Evolutionary conservation across 2,329 filamentous ascomycete species (phyloP).

Genomic region (Boeremia exigua): DNA sequence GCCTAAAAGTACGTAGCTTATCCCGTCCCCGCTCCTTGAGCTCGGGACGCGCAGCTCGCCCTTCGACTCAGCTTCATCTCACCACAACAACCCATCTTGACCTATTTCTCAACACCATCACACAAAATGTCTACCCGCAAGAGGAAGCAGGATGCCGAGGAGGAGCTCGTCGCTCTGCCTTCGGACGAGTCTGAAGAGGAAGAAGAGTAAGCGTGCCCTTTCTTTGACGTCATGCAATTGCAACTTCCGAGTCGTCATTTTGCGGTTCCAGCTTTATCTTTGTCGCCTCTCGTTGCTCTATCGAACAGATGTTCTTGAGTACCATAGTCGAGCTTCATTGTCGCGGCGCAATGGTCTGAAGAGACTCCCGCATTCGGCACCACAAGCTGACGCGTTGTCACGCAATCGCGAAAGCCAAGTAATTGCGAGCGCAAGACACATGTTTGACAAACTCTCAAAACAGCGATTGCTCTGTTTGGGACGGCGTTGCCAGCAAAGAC

Average conservation of each 20-base stretch:
- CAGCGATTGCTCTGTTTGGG: not conserved
- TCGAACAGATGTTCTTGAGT: slow-evolving; percentile 19
- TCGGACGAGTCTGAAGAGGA: slow-evolving; percentile 53
- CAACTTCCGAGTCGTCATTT: slow-evolving; percentile 26
- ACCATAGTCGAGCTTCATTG: slow-evolving; percentile 3
- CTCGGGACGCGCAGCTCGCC: slow-evolving; percentile 25
- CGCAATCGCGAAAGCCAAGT: not conserved
- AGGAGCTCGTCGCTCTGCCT: slow-evolving; percentile 53
- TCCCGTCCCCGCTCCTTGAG: slow-evolving; percentile 36
- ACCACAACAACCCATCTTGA: slow-evolving; percentile 13
- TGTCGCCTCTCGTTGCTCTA: slow-evolving; percentile 25
- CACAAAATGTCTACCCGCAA: slow-evolving; percentile 52
- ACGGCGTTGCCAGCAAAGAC: not conserved
- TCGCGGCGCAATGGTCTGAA: slow-evolving; percentile 8
- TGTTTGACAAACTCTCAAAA: not conserved
- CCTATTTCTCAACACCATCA: slow-evolving; percentile 6
- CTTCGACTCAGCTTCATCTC: slow-evolving; percentile 26
- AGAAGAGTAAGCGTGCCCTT: slow-evolving; percentile 50
- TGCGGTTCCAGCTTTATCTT: slow-evolving; percentile 25
- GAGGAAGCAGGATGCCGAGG: slow-evolving; percentile 51
- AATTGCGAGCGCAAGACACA: not conserved
- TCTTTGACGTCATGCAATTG: slow-evolving; percentile 48
- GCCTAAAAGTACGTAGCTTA: slow-evolving; percentile 36
- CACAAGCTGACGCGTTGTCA: not conserved
- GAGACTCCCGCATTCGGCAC: not conserved